A percentile compares a stretch with the other conserved stretches of the same genome.
These are phyloP conservation scores for Mortierella sp. DNA, from an alignment of 371 early-diverging fungal species.

Conservation along the genomic window DNA sequence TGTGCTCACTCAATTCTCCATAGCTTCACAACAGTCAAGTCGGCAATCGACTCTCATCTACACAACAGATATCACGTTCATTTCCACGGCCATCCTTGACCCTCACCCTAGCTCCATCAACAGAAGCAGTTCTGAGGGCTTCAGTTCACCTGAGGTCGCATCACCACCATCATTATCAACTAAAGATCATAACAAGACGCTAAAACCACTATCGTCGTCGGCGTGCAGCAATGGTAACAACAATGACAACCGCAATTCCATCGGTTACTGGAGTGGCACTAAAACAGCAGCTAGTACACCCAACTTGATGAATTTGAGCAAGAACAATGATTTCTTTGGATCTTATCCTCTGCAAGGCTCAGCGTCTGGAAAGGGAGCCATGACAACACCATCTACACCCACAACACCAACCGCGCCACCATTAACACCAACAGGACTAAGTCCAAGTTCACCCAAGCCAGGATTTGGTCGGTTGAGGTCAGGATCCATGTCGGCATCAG, in stretches of 20 bases:
- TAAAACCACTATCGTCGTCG: conserved; percentile 4
- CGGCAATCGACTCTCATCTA: too few relatives aligned
- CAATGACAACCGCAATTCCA: conserved; percentile 22
- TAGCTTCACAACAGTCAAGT: too few relatives aligned
- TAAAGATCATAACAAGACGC: not conserved
- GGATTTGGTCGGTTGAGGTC: not conserved
- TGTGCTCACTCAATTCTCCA: too few relatives aligned
- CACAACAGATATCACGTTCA: too few relatives aligned
- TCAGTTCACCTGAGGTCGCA: not conserved
- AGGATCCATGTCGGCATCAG: not conserved
- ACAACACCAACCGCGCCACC: not conserved
- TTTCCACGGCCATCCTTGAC: too few relatives aligned
- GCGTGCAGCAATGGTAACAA: not conserved
- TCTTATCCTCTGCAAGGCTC: conserved; percentile 6
- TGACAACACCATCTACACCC: conserved; percentile 5
- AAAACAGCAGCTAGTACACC: conserved; percentile 48
- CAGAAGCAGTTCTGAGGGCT: not conserved
- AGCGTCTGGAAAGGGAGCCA: conserved; percentile 2
- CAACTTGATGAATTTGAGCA: conserved; percentile 25
- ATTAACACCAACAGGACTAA: too few relatives aligned
- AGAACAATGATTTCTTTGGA: conserved; percentile 18
- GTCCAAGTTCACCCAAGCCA: not conserved
- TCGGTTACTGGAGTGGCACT: conserved; percentile 38
- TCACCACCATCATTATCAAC: conserved; percentile 11
- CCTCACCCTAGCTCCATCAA: too few relatives aligned